phyloP scores from a whole-genome alignment of 1,284 basidiomycete genomes.

The Anthracocystis setariae region DNA sequence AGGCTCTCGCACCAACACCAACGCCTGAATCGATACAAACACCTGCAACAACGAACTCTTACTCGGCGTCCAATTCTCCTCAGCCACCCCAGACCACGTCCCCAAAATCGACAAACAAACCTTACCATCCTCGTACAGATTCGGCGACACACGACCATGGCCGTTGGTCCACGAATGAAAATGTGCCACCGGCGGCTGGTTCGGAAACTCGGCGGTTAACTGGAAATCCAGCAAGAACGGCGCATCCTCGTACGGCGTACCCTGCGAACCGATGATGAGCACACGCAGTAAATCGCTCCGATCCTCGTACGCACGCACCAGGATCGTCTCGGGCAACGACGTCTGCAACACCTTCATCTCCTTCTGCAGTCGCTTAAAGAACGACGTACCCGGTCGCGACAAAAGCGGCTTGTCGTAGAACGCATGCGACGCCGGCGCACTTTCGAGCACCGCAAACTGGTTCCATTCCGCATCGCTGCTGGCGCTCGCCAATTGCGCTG shows the following conservation, averaged over 20 bases:
- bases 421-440: conserved; percentile 47
- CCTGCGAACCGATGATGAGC: conserved; percentile 89
- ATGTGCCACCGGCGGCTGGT: conserved; percentile 85
- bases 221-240: conserved; percentile 95
- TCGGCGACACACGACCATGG: conserved; percentile 78
- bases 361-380: conserved; percentile 78
- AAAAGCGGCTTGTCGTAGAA: conserved; percentile 30
- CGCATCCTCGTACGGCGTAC: conserved; percentile 85
- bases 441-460: conserved; percentile 52
- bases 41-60: conserved; percentile 86
- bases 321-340: conserved; percentile 72
- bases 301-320: conserved; percentile 74
- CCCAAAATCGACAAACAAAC: conserved; percentile 90
- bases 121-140: conserved; percentile 94
- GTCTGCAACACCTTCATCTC: conserved; percentile 83
- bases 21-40: conserved; percentile 89
- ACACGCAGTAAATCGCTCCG: conserved; percentile 84
- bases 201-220: conserved; percentile 79
- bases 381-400: conserved; percentile 72
- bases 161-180: conserved; percentile 95
- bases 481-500: conserved; percentile 22
- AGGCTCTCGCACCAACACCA: conserved; percentile 90
- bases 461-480: conserved; percentile 29
- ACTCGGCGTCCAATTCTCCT: conserved; percentile 71
- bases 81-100: conserved; percentile 79